Evolutionary conservation across 2,329 filamentous ascomycete species (phyloP).

Genomic region (Orbilia ellipsospora): DNA sequence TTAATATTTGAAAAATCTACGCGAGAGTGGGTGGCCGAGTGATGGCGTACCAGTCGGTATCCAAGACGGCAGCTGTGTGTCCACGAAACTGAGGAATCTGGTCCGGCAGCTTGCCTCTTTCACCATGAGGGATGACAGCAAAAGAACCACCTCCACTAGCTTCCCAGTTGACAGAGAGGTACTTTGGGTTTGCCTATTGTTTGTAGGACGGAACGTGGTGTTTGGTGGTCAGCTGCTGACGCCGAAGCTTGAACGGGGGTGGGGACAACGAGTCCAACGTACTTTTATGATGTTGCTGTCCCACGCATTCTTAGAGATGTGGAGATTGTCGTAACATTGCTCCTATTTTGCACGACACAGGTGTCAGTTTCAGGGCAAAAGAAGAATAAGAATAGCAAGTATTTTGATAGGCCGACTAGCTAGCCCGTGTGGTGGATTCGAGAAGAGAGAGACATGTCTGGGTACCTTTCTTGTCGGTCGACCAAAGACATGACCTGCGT

Average conservation of each 20-base stretch:
- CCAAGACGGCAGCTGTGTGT: conserved; percentile 93
- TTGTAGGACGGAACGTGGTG: background rate
- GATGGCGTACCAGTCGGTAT: conserved; percentile 81
- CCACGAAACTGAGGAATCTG: conserved; percentile 94
- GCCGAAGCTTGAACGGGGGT: conserved; percentile 1
- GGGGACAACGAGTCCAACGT: conserved; percentile 56
- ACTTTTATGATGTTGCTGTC: conserved; percentile 99
- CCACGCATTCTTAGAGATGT: conserved; percentile 98
- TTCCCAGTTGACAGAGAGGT: conserved; percentile 98
- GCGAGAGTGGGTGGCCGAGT: conserved; percentile 34
- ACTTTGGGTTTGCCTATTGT: conserved; percentile 91
- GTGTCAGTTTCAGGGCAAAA: conserved; percentile 4
- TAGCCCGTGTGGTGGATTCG: too few relatives aligned
- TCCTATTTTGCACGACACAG: conserved; percentile 68
- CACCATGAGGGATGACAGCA: conserved; percentile 89
- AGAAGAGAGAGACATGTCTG: background rate
- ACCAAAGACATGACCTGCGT: conserved; percentile 93
- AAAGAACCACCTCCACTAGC: conserved; percentile 94
- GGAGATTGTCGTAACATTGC: conserved; percentile 97
- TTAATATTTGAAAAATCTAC: conserved; percentile 2
- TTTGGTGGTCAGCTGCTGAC: too few relatives aligned
- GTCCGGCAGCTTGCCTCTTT: conserved; percentile 90
- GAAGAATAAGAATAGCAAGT: background rate
- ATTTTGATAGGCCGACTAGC: background rate
- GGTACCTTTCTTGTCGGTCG: conserved; percentile 85